Percentiles rank a stretch among this genome's conserved stretches.
Conservation (phyloP, 2,329 filamentous ascomycete species). For the Claviceps sp. region DNA sequence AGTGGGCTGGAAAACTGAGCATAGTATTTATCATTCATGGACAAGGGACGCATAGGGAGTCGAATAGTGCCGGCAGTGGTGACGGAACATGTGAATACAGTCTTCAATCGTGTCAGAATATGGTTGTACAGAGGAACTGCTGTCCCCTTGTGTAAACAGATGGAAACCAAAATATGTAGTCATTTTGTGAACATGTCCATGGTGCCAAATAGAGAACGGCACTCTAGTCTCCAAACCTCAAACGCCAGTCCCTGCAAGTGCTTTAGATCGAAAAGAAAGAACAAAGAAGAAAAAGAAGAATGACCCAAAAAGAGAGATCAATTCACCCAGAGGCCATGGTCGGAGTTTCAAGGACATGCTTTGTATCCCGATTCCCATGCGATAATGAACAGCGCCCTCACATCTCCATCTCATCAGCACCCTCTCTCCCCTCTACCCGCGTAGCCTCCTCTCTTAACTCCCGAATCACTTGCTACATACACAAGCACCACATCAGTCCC, state of each 20-base stretch:
- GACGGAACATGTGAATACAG: background rate
- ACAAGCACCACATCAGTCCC: background rate
- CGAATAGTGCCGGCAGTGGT: background rate
- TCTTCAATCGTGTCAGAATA: background rate
- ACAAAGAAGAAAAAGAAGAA: background rate
- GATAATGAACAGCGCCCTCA: background rate
- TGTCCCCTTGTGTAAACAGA: background rate
- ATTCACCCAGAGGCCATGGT: no score
- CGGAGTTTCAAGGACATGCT: no score
- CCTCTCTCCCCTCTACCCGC: conserved; percentile 25
- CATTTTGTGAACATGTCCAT: background rate
- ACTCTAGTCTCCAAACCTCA: background rate
- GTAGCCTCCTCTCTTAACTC: conserved; percentile 45
- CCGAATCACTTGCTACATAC: conserved; percentile 41
- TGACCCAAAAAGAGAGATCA: no score
- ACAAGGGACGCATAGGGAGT: background rate
- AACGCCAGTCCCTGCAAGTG: background rate
- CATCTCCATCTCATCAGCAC: background rate
- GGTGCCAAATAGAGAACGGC: background rate
- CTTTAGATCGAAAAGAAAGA: background rate
- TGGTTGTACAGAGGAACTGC: background rate
- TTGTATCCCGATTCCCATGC: no score
- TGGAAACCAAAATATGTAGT: background rate
- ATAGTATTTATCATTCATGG: background rate
- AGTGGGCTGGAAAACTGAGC: background rate